These are phyloP conservation scores for Tolypocladium pustulatum DNA, from an alignment of 2,329 filamentous ascomycete species.

Conservation along the genomic window DNA sequence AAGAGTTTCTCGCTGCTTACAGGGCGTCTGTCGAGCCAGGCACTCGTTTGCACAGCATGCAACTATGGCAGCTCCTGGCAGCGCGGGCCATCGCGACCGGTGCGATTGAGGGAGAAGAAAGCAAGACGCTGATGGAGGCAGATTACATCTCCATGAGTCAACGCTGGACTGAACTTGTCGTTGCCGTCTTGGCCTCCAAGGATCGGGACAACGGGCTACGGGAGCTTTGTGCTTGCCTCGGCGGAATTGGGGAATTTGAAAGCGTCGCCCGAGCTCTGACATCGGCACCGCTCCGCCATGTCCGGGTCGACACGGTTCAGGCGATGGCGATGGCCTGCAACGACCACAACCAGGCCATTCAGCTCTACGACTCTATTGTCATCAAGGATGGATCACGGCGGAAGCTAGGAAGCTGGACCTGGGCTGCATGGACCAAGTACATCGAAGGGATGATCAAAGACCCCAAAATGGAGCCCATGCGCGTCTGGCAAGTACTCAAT, in stretches of 20 bases:
- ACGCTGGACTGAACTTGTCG: slow-evolving; percentile 10
- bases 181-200: slow-evolving; percentile 2
- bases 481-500: slow-evolving; percentile 18
- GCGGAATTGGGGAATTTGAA: slow-evolving; percentile 6
- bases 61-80: slow-evolving; percentile 12
- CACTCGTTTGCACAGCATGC: slow-evolving; percentile 4
- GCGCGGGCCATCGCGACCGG: slow-evolving; percentile 6
- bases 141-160: slow-evolving; percentile 6
- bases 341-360: slow-evolving; percentile 15
- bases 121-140: slow-evolving; percentile 3
- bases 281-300: neutral
- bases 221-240: slow-evolving; percentile 7
- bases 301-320: slow-evolving; percentile 5
- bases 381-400: neutral
- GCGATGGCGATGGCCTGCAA: slow-evolving; percentile 8
- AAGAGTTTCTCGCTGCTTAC: slow-evolving; percentile 6
- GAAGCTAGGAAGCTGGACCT: slow-evolving; percentile 14
- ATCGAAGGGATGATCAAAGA: slow-evolving; percentile 22
- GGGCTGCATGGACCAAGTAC: slow-evolving; percentile 22
- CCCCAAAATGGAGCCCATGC: slow-evolving; percentile 8
- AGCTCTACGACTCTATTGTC: slow-evolving; percentile 11
- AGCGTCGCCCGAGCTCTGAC: slow-evolving; percentile 4
- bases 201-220: neutral
- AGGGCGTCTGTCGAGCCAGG: neutral
- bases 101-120: slow-evolving; percentile 1